These are phyloP conservation scores for Phaseolus coccineus DNA, from an alignment of 331 rosid species.

Conservation along the genomic window DNA sequence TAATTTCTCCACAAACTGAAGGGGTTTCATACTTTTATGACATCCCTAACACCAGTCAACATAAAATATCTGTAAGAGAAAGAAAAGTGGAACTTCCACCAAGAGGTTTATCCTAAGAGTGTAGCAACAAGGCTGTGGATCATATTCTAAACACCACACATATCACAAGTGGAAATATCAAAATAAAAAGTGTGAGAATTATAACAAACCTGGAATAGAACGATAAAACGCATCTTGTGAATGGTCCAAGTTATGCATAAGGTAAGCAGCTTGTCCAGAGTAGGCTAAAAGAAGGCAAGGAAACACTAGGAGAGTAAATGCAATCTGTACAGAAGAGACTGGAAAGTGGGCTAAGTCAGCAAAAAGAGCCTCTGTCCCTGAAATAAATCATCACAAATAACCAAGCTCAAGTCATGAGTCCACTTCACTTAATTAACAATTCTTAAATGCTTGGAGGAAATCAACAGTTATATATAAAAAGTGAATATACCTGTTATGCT, in stretches of 20 bases:
- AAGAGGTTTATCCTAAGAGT: neutral
- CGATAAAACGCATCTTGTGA: constrained; percentile 73
- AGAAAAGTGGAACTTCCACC: neutral
- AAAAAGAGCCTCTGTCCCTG: constrained; percentile 99
- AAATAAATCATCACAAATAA: constrained; percentile 33
- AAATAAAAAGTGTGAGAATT: neutral
- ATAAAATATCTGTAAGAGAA: too few species aligned
- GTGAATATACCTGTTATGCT: constrained; percentile 84
- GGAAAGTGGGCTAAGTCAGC: constrained; percentile 94
- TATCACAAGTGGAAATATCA: constrained; percentile 9
- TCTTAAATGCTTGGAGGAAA: constrained; percentile 26
- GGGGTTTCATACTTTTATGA: too few species aligned
- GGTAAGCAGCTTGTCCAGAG: constrained; percentile 96
- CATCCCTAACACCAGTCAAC: too few species aligned
- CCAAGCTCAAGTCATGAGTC: neutral
- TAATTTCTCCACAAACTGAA: too few species aligned
- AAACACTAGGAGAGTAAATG: constrained; percentile 87
- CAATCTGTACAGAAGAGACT: constrained; percentile 91
- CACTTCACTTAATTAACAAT: constrained; percentile 9
- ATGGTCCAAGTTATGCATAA: constrained; percentile 57
- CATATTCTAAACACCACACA: neutral
- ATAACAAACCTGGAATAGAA: constrained; percentile 87
- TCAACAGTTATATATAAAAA: constrained; percentile 8
- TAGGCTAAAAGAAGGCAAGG: constrained; percentile 97
- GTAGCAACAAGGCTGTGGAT: neutral